Evolutionary conservation across 148 eudicot species (phyloP).

Genomic region (Camellia lanceoleosa): DNA sequence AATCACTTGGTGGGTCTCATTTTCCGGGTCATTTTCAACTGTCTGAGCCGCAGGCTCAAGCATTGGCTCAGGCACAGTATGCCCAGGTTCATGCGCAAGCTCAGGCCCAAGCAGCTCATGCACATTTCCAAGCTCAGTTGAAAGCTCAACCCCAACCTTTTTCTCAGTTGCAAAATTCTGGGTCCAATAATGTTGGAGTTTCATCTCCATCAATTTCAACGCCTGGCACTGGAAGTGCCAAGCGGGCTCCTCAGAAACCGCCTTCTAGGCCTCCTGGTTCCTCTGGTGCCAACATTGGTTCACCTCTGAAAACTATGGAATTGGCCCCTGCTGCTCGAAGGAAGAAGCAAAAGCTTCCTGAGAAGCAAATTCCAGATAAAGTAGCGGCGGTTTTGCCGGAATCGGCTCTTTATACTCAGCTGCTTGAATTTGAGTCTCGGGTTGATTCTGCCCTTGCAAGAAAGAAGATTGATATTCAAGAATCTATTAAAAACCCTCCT

Average conservation of each 20-base stretch:
- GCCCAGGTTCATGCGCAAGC: constrained; percentile 33
- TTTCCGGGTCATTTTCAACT: constrained; percentile 37
- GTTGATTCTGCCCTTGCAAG: constrained; percentile 70
- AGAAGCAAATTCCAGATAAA: constrained; percentile 59
- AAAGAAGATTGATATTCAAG: constrained; percentile 73
- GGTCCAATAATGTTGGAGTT: constrained; percentile 24
- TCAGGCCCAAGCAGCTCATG: constrained; percentile 29
- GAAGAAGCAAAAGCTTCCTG: constrained; percentile 65
- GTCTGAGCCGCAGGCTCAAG: constrained; percentile 39
- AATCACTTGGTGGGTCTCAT: constrained; percentile 42
- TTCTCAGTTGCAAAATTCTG: constrained; percentile 27
- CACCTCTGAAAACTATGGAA: constrained; percentile 80
- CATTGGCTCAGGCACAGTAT: constrained; percentile 40
- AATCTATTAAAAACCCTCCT: constrained; percentile 53
- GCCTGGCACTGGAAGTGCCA: constrained; percentile 37
- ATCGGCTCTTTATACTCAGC: constrained; percentile 67
- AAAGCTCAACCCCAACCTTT: constrained; percentile 34
- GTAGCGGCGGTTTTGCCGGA: constrained; percentile 78
- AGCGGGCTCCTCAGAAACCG: constrained; percentile 47
- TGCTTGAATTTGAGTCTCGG: constrained; percentile 72
- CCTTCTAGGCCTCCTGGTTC: constrained; percentile 50
- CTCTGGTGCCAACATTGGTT: constrained; percentile 42
- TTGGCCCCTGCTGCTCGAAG: constrained; percentile 80
- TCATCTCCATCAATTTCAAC: constrained; percentile 43
- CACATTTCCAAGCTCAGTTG: constrained; percentile 30